phyloP scores from a whole-genome alignment of 345 rosid species.

The Eucalyptus viminalis region DNA sequence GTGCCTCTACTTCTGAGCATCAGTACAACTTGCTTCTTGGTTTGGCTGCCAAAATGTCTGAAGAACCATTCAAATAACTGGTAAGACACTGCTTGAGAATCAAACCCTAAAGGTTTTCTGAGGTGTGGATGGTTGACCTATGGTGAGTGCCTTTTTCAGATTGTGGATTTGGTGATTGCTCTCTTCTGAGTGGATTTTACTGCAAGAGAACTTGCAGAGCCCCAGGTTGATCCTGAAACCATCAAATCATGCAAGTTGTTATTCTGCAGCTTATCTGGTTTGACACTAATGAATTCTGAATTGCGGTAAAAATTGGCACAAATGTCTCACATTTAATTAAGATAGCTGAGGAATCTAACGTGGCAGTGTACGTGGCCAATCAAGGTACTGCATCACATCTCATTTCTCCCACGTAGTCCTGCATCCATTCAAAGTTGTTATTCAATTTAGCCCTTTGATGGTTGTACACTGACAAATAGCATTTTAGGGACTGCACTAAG shows the following conservation, averaged over 20 bases:
- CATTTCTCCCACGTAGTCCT: not conserved
- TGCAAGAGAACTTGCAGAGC: conserved; percentile 88
- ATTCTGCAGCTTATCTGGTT: not conserved
- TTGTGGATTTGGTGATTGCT: conserved; percentile 85
- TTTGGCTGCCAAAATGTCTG: conserved; percentile 45
- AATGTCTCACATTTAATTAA: conserved; percentile 73
- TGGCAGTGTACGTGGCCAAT: conserved; percentile 89
- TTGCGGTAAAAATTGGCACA: conserved; percentile 90
- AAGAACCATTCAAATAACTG: conserved; percentile 76
- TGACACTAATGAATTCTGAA: not conserved
- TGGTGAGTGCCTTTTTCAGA: conserved; percentile 19
- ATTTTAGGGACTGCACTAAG: not conserved
- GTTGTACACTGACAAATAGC: not conserved
- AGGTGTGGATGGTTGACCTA: not conserved
- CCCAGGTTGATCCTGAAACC: conserved; percentile 35
- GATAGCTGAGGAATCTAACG: conserved; percentile 89
- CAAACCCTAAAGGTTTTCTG: not conserved
- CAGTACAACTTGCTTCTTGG: conserved; percentile 86
- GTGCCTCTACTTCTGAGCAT: conserved; percentile 83
- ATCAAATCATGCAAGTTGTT: not conserved
- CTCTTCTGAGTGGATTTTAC: conserved; percentile 83
- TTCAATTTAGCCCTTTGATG: not conserved
- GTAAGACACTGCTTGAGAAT: conserved; percentile 5
- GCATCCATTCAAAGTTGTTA: not conserved
- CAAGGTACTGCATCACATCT: conserved; percentile 34